Percentiles rank a stretch among this genome's conserved stretches.
Conservation (phyloP, 805 yeast species). For the Candida vaughaniae region DNA sequence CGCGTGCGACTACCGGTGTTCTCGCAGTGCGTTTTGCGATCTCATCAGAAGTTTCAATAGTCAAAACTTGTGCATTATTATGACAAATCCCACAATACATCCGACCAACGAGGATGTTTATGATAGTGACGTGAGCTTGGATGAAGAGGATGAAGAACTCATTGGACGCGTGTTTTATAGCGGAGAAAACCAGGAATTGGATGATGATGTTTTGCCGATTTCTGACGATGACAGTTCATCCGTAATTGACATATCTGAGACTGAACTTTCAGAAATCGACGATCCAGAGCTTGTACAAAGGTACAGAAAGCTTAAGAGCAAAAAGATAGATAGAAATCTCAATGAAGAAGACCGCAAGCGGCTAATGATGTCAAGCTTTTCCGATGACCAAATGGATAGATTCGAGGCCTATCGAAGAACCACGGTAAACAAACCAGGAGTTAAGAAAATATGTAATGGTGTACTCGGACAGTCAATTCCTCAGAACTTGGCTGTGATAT, state of each 20-base stretch:
- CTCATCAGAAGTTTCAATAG: too few species aligned
- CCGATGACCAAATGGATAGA: conserved; percentile 79
- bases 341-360: conserved; percentile 57
- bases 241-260: conserved; percentile 8
- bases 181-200: conserved; percentile 12
- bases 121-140: conserved; percentile 38
- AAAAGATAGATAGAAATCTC: conserved; percentile 25
- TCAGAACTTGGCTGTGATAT: conserved; percentile 72
- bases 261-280: conserved; percentile 21
- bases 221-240: conserved; percentile 25
- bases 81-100: too few species aligned
- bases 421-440: conserved; percentile 57
- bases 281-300: conserved; percentile 34
- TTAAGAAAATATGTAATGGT: conserved; percentile 76
- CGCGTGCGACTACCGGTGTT: too few species aligned
- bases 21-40: too few species aligned
- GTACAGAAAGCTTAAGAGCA: conserved; percentile 30
- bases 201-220: conserved; percentile 17
- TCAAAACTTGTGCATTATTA: too few species aligned
- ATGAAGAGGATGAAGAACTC: conserved; percentile 46
- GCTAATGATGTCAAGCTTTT: conserved; percentile 67
- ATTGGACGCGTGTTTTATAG: conserved; percentile 43
- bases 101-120: too few species aligned
- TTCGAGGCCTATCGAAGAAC: conserved; percentile 87
- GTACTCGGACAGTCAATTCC: conserved; percentile 79